A percentile compares a stretch with the other conserved stretches of the same genome.
These are phyloP conservation scores for Penicillium sp. DNA, from an alignment of 2,329 filamentous ascomycete species.

Conservation along the genomic window DNA sequence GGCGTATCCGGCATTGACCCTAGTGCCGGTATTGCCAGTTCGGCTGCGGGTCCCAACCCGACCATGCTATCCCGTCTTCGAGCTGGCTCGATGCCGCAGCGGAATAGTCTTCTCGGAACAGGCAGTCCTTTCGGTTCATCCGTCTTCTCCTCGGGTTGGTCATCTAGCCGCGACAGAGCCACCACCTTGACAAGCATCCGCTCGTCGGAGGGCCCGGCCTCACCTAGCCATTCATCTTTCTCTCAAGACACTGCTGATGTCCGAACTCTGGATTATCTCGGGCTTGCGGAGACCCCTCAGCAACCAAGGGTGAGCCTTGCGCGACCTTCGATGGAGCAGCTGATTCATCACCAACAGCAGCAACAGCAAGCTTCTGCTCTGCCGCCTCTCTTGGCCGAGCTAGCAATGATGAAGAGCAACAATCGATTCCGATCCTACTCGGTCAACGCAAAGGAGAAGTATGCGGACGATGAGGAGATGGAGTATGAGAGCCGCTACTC, in stretches of 20 bases:
- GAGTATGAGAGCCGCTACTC: slow-evolving; percentile 66
- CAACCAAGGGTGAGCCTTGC: slow-evolving; percentile 72
- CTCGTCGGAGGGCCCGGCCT: slow-evolving; percentile 83
- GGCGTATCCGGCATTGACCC: slow-evolving; percentile 43
- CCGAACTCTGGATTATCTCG: slow-evolving; percentile 92
- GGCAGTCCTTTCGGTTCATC: slow-evolving; percentile 79
- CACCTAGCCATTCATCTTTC: slow-evolving; percentile 82
- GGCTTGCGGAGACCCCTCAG: slow-evolving; percentile 90
- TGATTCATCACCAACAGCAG: slow-evolving; percentile 55
- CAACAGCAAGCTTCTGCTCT: slow-evolving; percentile 46
- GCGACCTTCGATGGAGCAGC: slow-evolving; percentile 57
- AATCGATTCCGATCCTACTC: slow-evolving; percentile 97
- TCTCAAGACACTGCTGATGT: slow-evolving; percentile 86
- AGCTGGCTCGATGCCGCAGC: slow-evolving; percentile 92
- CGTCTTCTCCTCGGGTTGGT: slow-evolving; percentile 86
- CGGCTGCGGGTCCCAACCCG: slow-evolving; percentile 61
- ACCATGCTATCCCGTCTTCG: slow-evolving; percentile 80
- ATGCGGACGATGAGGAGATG: slow-evolving; percentile 84
- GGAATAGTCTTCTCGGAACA: slow-evolving; percentile 66
- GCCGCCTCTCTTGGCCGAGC: slow-evolving; percentile 70
- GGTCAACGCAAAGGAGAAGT: slow-evolving; percentile 97
- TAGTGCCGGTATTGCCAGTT: slow-evolving; percentile 41
- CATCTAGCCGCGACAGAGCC: slow-evolving; percentile 75
- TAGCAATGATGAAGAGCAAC: slow-evolving; percentile 74
- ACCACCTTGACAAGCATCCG: slow-evolving; percentile 88